These are phyloP conservation scores for Didymella sp. DNA, from an alignment of 2,329 filamentous ascomycete species.

Conservation along the genomic window DNA sequence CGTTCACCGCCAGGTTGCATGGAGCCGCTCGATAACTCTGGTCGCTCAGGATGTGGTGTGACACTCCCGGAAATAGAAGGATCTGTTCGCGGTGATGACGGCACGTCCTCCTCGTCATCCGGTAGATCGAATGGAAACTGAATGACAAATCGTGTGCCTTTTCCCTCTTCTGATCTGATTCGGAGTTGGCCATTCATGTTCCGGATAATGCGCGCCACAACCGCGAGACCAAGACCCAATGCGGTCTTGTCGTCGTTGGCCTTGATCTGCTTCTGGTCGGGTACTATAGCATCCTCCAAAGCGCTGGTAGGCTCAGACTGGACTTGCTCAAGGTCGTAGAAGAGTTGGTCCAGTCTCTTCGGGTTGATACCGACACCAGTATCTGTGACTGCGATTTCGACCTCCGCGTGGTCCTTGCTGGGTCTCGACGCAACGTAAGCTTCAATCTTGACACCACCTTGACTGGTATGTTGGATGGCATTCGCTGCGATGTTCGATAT, in stretches of 20 bases:
- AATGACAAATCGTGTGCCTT: constrained; percentile 82
- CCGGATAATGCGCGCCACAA: constrained; percentile 84
- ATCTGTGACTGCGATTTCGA: constrained; percentile 80
- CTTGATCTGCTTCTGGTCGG: constrained; percentile 41
- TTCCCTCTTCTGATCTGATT: constrained; percentile 81
- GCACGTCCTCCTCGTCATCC: constrained; percentile 36
- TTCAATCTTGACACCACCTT: constrained; percentile 74
- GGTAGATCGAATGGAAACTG: constrained; percentile 77
- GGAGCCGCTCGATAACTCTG: constrained; percentile 2
- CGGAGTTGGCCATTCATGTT: constrained; percentile 90
- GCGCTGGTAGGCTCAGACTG: constrained; percentile 38
- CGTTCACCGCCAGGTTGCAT: constrained; percentile 59
- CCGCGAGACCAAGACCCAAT: constrained; percentile 81
- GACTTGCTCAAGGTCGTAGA: constrained; percentile 72
- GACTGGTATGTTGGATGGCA: constrained; percentile 77
- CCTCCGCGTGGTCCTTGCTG: constrained; percentile 60
- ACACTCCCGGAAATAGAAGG: constrained; percentile 29
- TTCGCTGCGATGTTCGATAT: constrained; percentile 86
- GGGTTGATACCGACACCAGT: constrained; percentile 71
- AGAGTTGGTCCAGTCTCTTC: constrained; percentile 64
- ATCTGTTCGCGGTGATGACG: background rate
- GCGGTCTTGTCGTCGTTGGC: constrained; percentile 55
- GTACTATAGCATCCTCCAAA: constrained; percentile 43
- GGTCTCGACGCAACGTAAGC: constrained; percentile 61
- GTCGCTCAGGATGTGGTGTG: constrained; percentile 29